Evolutionary conservation across 176 grass and related monocot species (phyloP).

Genomic region (Cymbopogon citratus): DNA sequence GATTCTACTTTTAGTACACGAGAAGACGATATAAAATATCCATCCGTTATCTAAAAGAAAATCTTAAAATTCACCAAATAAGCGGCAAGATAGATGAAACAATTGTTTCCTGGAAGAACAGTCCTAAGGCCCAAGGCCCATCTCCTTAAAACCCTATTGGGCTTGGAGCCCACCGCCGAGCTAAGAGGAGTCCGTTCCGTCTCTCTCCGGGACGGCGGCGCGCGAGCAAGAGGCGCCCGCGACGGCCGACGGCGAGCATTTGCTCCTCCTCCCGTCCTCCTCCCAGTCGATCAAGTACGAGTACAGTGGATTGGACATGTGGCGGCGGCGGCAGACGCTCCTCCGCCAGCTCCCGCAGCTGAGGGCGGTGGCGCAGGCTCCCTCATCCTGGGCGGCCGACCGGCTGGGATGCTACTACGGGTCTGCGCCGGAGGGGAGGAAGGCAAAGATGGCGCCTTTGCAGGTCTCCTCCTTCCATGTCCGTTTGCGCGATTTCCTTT

Average conservation of each 20-base stretch:
- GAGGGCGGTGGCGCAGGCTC: neutral
- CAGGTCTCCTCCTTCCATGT: neutral
- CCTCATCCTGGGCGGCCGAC: neutral
- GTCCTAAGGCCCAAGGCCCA: no score
- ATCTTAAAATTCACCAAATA: no score
- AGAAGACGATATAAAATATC: no score
- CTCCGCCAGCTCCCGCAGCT: neutral
- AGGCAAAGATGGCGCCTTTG: neutral
- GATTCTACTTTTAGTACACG: no score
- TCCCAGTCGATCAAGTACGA: neutral
- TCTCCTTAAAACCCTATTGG: neutral
- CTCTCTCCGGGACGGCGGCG: neutral
- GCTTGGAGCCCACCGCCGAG: neutral
- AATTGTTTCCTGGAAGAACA: no score
- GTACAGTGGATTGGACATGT: neutral
- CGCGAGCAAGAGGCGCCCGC: neutral
- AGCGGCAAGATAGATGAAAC: no score
- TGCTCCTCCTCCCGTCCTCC: neutral
- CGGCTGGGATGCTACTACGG: neutral
- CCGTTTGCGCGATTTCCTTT: neutral
- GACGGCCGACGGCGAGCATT: neutral
- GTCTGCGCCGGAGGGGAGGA: neutral
- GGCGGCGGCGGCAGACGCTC: neutral
- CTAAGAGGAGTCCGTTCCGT: no score
- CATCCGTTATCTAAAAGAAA: no score